Evolutionary conservation across 2,329 filamentous ascomycete species (phyloP), one percentile per base, ranked within the genome.

Genomic region (Fusarium lateritium): DNA sequence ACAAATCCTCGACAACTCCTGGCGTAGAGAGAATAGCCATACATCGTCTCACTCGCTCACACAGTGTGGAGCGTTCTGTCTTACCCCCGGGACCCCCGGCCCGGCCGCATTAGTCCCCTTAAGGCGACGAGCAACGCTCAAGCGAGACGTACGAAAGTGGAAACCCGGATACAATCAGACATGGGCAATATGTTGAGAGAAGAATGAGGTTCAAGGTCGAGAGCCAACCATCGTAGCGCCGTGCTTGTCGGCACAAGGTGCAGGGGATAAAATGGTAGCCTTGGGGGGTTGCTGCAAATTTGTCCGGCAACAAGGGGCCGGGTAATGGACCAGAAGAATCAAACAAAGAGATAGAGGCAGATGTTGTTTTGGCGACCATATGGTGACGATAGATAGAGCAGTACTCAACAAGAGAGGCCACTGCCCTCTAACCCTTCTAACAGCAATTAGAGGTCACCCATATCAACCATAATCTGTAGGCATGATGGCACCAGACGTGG

Each of bases 71-170:
- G 43, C 39, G 65, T 54, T 39, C 49, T 55, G 53, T 39, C 40
- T 36, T 65, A 53, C 49, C 47, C 50, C 47, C 61, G 61, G 66
- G 56, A 54, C 38, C 55, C 53, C 65, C 66, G 66, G 66, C 47
- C 66, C 66, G 66, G 66, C 47, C 56, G 65, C 65, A 69, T 68
- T 69, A 69, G 66, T 67, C 66, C 62, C 15, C 58, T 69, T 69
- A 53, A 69, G 61, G 66, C 49, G 61, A 69, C 55, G 51, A 69
- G 52, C 57, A 53, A 66, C 43, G 53, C 46, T 65, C 66, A 69
- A 69, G 66, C 66, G 66, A 69, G 57, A 57, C 31, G 66, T 69
- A 61, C 22, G 55, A 67, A 67, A 69, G 66, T 69, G 66, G 66
- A 43, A 69, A 69, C 65, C 55, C 46, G 45, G 33, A 39, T 36